Evolutionary conservation across 352 stramenopile species (phyloP), one percentile per base, ranked within the genome.

Genomic region (Globisporangium uncinulatum): DNA sequence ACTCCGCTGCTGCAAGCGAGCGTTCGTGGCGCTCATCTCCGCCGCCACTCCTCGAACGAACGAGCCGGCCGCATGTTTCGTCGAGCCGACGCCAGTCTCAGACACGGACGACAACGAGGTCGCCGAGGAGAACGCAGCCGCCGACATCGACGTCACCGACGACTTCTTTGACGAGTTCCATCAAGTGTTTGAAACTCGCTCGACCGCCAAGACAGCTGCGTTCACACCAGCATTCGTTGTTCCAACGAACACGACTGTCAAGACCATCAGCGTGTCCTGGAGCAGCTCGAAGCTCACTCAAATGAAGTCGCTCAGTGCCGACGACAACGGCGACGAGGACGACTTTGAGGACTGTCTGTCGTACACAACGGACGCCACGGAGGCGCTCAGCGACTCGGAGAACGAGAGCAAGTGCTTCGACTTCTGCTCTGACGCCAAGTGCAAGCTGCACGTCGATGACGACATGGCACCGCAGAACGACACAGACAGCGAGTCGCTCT

Each of bases 321-420:
- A 66, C 7, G 61, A 66, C 2, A 31, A 55, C n/a, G 37, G 50
- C 20, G 51, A 47, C 17, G 36, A 59, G 6, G 58, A 55, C 0
- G 51, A 68, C 44, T 58, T 66, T 21, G 66, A 73, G 32, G 71
- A 85, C 62, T 70, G 52, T 47, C 53, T 64, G 37, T 85, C 75
- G 9, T 75, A 52, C 58, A 77, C 71, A 20, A 83, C 71, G 10
- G 78, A 88, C 31, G 61, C 59, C 21, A 82, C 76, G 0, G 78
- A 88, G 7, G 45, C 70, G 46, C 66, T 78, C 20, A 86, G 61
- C 24, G 72, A 85, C 29, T 55, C 34, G n/a, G 69, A 70, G 51
- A 58, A 42, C 31, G 57, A 58, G 43, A 52, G 50, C 51, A 54
- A 50, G 43, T 61, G 51, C 59, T 50, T 46, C 47, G 50, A 19